Base-by-base conservation (phyloP, 2,329 filamentous ascomycete genomes). In the Escovopsis sp. region DNA sequence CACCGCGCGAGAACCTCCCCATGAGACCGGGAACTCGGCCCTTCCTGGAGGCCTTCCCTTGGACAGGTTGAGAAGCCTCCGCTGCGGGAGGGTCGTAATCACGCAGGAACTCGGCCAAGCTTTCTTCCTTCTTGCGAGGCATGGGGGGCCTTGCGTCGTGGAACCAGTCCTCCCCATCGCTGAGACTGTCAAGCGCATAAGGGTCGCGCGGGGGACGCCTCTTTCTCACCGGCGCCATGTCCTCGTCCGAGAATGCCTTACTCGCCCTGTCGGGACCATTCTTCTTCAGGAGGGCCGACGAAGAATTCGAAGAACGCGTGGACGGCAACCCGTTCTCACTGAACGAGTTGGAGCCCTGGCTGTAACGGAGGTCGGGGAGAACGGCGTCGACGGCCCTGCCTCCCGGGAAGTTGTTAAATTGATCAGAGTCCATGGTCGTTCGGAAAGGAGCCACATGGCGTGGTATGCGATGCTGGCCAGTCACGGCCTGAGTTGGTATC, bases 101-200 rank as follows among this genome's bases (percentile, higher is more conserved):
- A 40, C 69, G 71, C 28, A 87, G 54, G 49, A 87, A 87, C 43
- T 87, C 81, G 23, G 79, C 72, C 33, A 87, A 54, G 42, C 73
- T 79, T 55, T 86, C 78, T 49, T 80, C 73, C 42, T 67, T 60
- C 41, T 63, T 63, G 4, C 48, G 48, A 11, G 57, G 53, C 49
- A 60, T 46, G 27, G 55, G 48, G 21, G 72, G 41, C 16, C 48
- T 51, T 3, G 55, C 46, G 9, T 57, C 61, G 5, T 75, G 68
- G 14, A 72, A 49, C 4, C 52, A 63, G 2, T 76, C 67, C 12
- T 76, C 65, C 4, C 76, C 76, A 73, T 84, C 79, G 46, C 77
- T 81, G 21, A 76, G 64, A n/a, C n/a, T n/a, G 49, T 94, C 87
- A 43, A 96, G 84, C n/a, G 86, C 84, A 45, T 96, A 96, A 0